phyloP scores from a whole-genome alignment of 139 green algal genomes.

The Micromonas commoda region DNA sequence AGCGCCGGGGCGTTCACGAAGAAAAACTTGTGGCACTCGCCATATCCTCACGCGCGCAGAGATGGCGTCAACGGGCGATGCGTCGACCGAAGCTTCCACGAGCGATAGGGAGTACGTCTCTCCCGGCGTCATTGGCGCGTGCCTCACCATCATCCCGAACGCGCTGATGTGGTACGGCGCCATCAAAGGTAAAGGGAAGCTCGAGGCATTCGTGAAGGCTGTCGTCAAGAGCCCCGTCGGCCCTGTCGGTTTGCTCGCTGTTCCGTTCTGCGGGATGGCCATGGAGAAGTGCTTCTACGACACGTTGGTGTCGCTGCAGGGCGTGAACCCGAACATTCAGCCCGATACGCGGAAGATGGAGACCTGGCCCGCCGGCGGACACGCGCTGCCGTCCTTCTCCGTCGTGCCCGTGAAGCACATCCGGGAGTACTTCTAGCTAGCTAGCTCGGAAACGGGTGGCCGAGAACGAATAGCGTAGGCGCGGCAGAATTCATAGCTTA shows the following conservation, averaged over 20 bases:
- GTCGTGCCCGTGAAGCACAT: background rate
- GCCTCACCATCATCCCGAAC: background rate
- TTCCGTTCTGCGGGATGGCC: background rate
- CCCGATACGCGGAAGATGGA: background rate
- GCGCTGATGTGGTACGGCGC: background rate
- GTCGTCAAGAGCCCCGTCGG: background rate
- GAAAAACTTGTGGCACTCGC: too few species aligned
- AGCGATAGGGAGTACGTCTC: background rate
- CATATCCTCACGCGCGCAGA: too few species aligned
- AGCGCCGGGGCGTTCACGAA: too few species aligned
- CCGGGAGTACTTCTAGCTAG: constrained; percentile 17
- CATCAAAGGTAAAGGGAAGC: background rate
- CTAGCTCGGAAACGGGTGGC: background rate
- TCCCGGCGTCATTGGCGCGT: background rate
- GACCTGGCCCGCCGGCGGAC: background rate
- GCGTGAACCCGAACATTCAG: background rate
- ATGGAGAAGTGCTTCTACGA: constrained; percentile 9
- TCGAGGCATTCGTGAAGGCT: background rate
- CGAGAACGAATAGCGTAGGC: too few species aligned
- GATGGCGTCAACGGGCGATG: too few species aligned
- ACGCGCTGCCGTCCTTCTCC: background rate
- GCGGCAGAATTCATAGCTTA: too few species aligned
- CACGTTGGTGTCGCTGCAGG: background rate
- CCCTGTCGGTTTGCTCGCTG: background rate
- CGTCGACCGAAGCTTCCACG: background rate